Base-by-base conservation (phyloP, 2,329 filamentous ascomycete species). In the Scedosporium dehoogii region DNA sequence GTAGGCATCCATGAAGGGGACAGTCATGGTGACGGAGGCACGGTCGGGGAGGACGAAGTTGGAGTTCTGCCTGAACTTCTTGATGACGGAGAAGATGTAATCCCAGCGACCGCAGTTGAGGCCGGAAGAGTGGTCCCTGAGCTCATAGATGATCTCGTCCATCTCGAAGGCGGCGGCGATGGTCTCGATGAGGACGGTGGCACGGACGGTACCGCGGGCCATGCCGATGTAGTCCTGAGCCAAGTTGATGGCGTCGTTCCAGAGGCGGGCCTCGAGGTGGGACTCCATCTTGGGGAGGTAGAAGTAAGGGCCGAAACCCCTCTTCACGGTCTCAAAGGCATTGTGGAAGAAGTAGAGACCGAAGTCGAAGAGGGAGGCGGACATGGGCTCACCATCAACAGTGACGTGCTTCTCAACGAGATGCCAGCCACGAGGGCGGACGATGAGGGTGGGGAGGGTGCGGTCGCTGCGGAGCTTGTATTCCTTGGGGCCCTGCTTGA, bases 101-200 rank as follows among this genome's bases (percentile, higher is more conserved):
- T 99, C 94, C 94, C 94, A 99, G 69, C 94, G 89, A 67, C 94
- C 94, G 77, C 94, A 97, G 86, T 99, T 99, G 72, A 99, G 85
- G 58, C 94, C 94, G 6, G 93, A 89, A 75, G 88, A 93, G 82
- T 99, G 94, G 73, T 97, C 93, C 65, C 94, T 89, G 68, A 99
- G 88, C 81, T 97, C 94, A 77, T 97, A 99, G 78, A 99, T 97
- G 78, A 99, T 97, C 86, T 99, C 94, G 71, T 99, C 94, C 94
- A 99, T 99, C 83, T 99, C 94, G 72, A 99, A 99, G 16, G 93
- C 94, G 51, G 94, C 94, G 53, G 93, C 84, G 75, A 99, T 97
- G 63, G 94, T 97, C 84, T 99, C 94, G 72, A 99, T 97, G 69
- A 99, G 81, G 46, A 97, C 93, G 3, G 94, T 99, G 65, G 85